Base-by-base conservation (phyloP, 139 green algal genomes). In the Tetraselmis chui region DNA sequence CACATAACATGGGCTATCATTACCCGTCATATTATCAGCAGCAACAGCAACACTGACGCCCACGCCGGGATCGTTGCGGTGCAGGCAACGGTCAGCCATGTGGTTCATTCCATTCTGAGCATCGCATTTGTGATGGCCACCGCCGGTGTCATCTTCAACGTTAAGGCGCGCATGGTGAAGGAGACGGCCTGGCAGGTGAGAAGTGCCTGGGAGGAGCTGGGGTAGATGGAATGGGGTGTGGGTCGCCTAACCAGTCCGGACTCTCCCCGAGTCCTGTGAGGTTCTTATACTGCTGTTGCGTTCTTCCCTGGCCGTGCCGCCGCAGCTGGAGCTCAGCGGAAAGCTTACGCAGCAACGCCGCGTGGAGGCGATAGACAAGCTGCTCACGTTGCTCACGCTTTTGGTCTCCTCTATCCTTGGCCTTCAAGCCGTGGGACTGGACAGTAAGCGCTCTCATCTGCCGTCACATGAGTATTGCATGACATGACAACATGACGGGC, bases 91-190 rank as follows among this genome's bases (percentile, higher is more conserved):
- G 83, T 84, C 22, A 86, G 89, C 32, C 91, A 84, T 28, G 83
- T 97, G 77, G 93, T 97, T 32, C 90, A 90, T 27, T 92, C 90
- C 59, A 95, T 93, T 24, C 87, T 97, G 75, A 94, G 89, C 27
- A 88, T 96, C 28, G 94, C 88, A 29, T 97, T 97, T 87, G 93
- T 98, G 32, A 87, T 96, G 30, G 89, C 92, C 0, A 89, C 92
- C 0, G 89, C 91, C 11, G 88, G 85, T 1, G 93, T 97, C 59
- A 89, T 96, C 29, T 96, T 96, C 87, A 97, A 95, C 89, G 87
- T 98, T 59, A 98, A 98, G 85, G 86, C 80, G 0, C 84, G 93
- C 45, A 95, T 95, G 59, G 91, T 90, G 84, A 89, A 93, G 83
- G 91, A 94, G 80, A 89, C 90, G 26, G 87, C 89, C 11, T 94